Evolutionary conservation across 495 filamentous ascomycete species (phyloP).

Genomic region (Lepidopterella palustris): DNA sequence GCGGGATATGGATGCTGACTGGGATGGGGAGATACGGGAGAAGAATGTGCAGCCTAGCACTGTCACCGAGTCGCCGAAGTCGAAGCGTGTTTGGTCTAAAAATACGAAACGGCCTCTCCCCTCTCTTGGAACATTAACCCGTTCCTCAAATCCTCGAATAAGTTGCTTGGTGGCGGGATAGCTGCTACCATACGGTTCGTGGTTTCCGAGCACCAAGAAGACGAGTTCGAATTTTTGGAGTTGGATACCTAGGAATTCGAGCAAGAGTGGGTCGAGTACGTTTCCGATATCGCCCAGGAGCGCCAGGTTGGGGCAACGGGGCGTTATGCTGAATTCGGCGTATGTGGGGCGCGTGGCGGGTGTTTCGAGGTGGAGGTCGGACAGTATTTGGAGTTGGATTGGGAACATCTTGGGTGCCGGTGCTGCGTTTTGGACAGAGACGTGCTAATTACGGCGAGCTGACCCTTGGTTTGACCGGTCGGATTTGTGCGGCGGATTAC

Average conservation of each 20-base stretch:
- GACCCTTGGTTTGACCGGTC: background rate
- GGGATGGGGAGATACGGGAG: constrained; percentile 33
- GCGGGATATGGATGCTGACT: constrained; percentile 29
- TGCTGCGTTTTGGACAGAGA: background rate
- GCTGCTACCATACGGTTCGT: constrained; percentile 46
- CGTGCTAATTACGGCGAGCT: background rate
- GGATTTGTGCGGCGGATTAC: background rate
- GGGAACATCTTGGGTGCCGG: constrained; percentile 7
- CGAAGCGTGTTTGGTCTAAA: constrained; percentile 39
- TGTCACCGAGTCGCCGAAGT: constrained; percentile 35
- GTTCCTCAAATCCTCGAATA: constrained; percentile 15
- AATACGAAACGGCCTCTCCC: constrained; percentile 8
- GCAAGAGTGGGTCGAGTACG: constrained; percentile 40
- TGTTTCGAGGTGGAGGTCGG: constrained; percentile 52
- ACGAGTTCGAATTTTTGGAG: constrained; percentile 44
- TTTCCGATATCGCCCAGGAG: constrained; percentile 55
- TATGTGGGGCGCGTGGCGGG: constrained; percentile 35
- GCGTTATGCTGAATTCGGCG: constrained; percentile 41
- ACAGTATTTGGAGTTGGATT: constrained; percentile 46
- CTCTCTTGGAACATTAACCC: background rate
- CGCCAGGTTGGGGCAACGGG: constrained; percentile 46
- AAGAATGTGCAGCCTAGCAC: constrained; percentile 51
- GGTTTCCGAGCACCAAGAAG: constrained; percentile 51
- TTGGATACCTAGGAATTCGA: constrained; percentile 41
- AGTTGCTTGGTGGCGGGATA: constrained; percentile 36